These are phyloP conservation scores for Heteromeles arbutifolia DNA, from an alignment of 306 rosid genomes.

Conservation along the genomic window DNA sequence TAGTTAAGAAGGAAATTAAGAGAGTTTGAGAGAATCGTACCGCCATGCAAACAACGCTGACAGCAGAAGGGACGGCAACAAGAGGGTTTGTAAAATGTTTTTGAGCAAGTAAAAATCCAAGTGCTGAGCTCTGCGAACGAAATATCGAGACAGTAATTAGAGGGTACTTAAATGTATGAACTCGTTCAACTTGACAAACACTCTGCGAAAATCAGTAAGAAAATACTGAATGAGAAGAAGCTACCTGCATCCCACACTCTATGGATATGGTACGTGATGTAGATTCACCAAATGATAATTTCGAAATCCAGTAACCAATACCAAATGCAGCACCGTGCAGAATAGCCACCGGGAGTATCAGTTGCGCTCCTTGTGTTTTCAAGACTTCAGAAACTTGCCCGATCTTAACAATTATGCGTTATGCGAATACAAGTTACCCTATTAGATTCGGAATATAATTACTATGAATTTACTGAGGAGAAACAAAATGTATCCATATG, in stretches of 20 bases:
- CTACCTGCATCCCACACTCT: constrained; percentile 98
- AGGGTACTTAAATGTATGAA: background rate
- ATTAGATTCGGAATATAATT: constrained; percentile 7
- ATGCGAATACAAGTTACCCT: constrained; percentile 13
- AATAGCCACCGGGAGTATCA: constrained; percentile 72
- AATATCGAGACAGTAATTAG: background rate
- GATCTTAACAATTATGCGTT: constrained; percentile 45
- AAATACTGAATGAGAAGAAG: background rate
- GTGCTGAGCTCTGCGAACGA: constrained; percentile 79
- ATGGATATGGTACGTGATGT: constrained; percentile 95
- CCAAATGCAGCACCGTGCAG: constrained; percentile 89
- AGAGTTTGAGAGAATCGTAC: constrained; percentile 28
- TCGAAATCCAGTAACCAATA: constrained; percentile 79
- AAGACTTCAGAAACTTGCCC: constrained; percentile 83
- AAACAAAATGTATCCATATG: constrained; percentile 5
- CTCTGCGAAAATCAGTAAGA: no score
- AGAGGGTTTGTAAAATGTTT: constrained; percentile 87
- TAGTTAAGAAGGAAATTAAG: background rate
- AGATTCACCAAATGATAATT: constrained; percentile 82
- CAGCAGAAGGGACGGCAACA: constrained; percentile 92
- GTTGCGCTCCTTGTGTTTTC: constrained; percentile 78
- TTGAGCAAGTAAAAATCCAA: constrained; percentile 91
- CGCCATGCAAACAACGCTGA: constrained; percentile 96
- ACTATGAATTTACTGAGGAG: background rate
- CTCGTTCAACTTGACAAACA: background rate